Percentiles rank a stretch among this genome's conserved stretches.
These are phyloP conservation scores for Thelonectria discophora DNA, from an alignment of 2,329 filamentous ascomycete genomes.

Conservation along the genomic window DNA sequence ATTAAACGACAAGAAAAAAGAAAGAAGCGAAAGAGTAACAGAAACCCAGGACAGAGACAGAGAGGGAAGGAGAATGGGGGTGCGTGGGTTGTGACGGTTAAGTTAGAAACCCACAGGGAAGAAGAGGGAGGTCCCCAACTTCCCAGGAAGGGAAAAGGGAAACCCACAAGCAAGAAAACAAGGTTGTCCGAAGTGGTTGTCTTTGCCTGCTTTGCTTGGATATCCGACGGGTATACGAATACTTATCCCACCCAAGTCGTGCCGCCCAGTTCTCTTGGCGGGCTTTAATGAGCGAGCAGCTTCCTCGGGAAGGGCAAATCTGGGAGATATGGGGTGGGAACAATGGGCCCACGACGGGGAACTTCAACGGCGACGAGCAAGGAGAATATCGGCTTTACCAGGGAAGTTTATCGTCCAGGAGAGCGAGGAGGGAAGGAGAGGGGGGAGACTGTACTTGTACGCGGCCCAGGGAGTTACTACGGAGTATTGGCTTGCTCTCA, in stretches of 20 bases:
- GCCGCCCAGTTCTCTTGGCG: conserved; percentile 6
- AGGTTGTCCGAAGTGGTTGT: conserved; percentile 13
- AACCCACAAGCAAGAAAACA: conserved; percentile 9
- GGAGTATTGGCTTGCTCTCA: too few species aligned
- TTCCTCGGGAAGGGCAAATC: neutral
- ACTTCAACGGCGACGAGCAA: neutral
- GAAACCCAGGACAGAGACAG: neutral
- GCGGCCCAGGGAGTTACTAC: too few species aligned
- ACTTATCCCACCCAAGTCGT: neutral
- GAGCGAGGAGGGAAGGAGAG: too few species aligned
- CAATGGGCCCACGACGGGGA: conserved; percentile 1
- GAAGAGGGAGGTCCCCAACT: conserved; percentile 1
- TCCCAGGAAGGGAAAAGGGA: neutral
- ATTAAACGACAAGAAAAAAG: neutral
- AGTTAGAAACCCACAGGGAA: neutral
- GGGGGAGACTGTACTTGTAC: too few species aligned
- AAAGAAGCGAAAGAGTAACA: neutral
- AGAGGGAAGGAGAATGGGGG: conserved; percentile 1
- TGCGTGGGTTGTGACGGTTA: neutral
- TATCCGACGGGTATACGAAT: conserved; percentile 1
- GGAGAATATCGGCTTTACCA: neutral
- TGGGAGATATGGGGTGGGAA: neutral
- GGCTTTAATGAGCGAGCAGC: neutral
- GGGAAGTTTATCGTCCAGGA: neutral
- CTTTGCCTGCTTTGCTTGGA: conserved; percentile 8